These are phyloP conservation scores for Antrodiella citrinella DNA, from an alignment of 768 basidiomycete species.

Conservation along the genomic window DNA sequence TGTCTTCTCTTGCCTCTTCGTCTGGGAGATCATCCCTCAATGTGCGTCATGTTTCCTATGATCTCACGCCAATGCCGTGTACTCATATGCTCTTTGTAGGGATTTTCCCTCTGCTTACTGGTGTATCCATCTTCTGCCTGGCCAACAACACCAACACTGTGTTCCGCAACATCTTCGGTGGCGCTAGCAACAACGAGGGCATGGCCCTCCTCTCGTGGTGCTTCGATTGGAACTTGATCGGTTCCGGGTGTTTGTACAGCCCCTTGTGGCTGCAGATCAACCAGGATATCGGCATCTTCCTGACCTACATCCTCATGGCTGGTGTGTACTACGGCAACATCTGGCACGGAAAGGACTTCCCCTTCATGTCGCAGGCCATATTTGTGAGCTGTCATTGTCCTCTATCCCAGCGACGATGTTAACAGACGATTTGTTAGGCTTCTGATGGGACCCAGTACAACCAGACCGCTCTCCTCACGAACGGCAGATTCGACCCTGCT, in stretches of 20 bases:
- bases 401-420: background rate
- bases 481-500: conserved; percentile 20
- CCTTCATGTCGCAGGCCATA: conserved; percentile 35
- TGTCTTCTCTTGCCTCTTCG: conserved; percentile 26
- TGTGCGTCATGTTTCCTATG: conserved; percentile 22
- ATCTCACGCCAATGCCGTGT: conserved; percentile 10
- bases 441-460: conserved; percentile 21
- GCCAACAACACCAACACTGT: conserved; percentile 23
- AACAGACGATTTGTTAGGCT: conserved; percentile 8
- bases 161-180: conserved; percentile 19
- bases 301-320: conserved; percentile 24
- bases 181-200: conserved; percentile 46
- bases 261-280: conserved; percentile 21
- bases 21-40: conserved; percentile 32
- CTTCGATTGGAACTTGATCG: conserved; percentile 57
- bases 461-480: conserved; percentile 44
- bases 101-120: conserved; percentile 27
- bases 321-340: conserved; percentile 34
- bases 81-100: conserved; percentile 14
- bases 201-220: conserved; percentile 51
- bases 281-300: conserved; percentile 21
- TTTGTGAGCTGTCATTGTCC: conserved; percentile 20
- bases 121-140: conserved; percentile 30
- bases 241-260: conserved; percentile 31
- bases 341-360: conserved; percentile 54